Percentiles rank a stretch among this genome's conserved stretches.
Evolutionary conservation across 495 filamentous ascomycete species (phyloP).

Genomic region (Aspergillus ostianus): DNA sequence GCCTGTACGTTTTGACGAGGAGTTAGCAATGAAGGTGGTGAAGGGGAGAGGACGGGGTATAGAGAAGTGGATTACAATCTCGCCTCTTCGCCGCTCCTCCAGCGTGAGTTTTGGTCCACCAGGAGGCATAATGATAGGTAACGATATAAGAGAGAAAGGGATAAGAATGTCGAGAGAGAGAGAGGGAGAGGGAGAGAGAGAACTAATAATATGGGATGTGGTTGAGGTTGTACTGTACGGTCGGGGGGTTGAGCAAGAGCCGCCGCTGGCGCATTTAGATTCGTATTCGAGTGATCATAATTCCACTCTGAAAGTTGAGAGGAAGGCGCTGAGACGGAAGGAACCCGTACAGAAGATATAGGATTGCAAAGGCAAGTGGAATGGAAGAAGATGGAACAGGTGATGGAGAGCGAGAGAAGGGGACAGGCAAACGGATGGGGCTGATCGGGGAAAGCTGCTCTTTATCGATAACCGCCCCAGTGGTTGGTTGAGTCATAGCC

Average conservation of each 20-base stretch:
- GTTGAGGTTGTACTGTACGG: constrained; percentile 6
- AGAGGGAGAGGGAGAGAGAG: neutral
- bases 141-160: neutral
- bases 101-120: constrained; percentile 55
- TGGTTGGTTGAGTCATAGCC: constrained; percentile 31
- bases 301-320: constrained; percentile 20
- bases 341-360: neutral
- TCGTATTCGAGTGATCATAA: constrained; percentile 51
- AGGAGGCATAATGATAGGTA: constrained; percentile 29
- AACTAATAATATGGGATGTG: neutral
- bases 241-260: constrained; percentile 15
- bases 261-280: constrained; percentile 35
- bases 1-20: constrained; percentile 53
- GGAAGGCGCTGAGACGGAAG: constrained; percentile 4
- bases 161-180: neutral
- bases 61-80: constrained; percentile 57
- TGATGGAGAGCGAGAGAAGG: constrained; percentile 7
- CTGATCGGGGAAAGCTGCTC: constrained; percentile 14
- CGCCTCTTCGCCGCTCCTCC: constrained; percentile 81
- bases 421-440: constrained; percentile 8
- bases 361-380: neutral
- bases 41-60: constrained; percentile 2
- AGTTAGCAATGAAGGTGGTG: constrained; percentile 12
- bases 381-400: constrained; percentile 3
- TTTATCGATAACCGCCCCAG: constrained; percentile 40